Base-by-base conservation (phyloP, 2,329 filamentous ascomycete genomes). In the Aspergillus sp. region DNA sequence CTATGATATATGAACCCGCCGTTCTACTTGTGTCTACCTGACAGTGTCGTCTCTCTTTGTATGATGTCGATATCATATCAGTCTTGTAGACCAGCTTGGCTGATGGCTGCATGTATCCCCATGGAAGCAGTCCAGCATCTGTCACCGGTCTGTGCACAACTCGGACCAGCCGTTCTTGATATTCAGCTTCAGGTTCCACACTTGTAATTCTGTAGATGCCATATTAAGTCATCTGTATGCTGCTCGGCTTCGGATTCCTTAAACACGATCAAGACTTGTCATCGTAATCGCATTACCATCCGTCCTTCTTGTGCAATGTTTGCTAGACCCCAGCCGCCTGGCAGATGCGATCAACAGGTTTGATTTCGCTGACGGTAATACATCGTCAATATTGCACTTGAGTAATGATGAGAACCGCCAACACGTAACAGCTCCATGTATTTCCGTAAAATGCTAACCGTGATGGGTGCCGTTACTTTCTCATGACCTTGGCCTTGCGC, bases 401-500 rank as follows among this genome's bases (percentile, higher is more conserved):
- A 36, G 32, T 13, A 36, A 5, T 36, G 1, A 23, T 23, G 11
- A 44, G 41, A 23, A 19, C 21, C 39, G 15, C 30, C 47, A 0
- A 19, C 30, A 30, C 6, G 11, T 15, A n/a, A 50, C 25, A 17
- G 47, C 17, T 11, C 25, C 23, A 10, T 2, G 19, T 8, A n/a
- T 1, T 23, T 5, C 2, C 13, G 13, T n/a, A 5, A 49, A 17
- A 30, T 13, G 23, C 13, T 30, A 1, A 3, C 7, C 23, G 30
- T 17, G 5, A 32, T n/a, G 10, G 25, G 19, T 15, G 21, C 44
- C 38, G 19, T 42, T 62, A 78, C 70, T 75, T 75, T 66, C 73
- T 77, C 66, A 74, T 73, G 53, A 72, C 67, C 67, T 81, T 82
- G 2, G 78, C 73, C 64, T 80, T 82, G 63, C 80, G 79, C 64